A percentile compares a stretch with the other conserved stretches of the same genome.
phyloP scores from a whole-genome alignment of 257 asterid species.

The Penstemon barbatus region DNA sequence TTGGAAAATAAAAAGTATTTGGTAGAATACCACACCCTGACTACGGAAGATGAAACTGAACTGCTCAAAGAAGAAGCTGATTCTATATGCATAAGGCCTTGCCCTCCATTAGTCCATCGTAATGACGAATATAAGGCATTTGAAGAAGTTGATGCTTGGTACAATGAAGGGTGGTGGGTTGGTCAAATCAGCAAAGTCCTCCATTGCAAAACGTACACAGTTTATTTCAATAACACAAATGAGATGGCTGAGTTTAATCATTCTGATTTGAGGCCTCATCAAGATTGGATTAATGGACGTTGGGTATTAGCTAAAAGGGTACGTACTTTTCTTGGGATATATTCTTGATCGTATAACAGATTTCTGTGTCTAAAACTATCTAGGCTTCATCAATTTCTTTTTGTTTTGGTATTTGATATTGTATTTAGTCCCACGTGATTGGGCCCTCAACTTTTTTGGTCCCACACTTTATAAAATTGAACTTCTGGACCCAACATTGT shows the following conservation, averaged over 20 bases:
- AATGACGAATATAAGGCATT: slow-evolving; percentile 37
- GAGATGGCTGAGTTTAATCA: slow-evolving; percentile 51
- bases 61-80: slow-evolving; percentile 45
- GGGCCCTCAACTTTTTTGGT: too few relatives aligned
- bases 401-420: background rate
- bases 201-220: slow-evolving; percentile 35
- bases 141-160: slow-evolving; percentile 62
- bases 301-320: slow-evolving; percentile 47
- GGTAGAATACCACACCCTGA: slow-evolving; percentile 49
- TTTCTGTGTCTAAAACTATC: background rate
- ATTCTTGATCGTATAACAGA: background rate
- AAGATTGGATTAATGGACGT: slow-evolving; percentile 48
- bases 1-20: slow-evolving; percentile 39
- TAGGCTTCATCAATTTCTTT: background rate
- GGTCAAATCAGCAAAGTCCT: slow-evolving; percentile 46
- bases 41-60: slow-evolving; percentile 39
- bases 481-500: too few relatives aligned
- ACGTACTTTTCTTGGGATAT: slow-evolving; percentile 18
- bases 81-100: slow-evolving; percentile 53
- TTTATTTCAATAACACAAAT: slow-evolving; percentile 35
- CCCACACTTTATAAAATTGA: too few relatives aligned
- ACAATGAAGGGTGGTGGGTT: slow-evolving; percentile 57
- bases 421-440: background rate
- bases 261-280: slow-evolving; percentile 63
- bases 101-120: slow-evolving; percentile 37